Evolutionary conservation across 208 protist species (phyloP).

Genomic region (Trypanosoma mega): DNA sequence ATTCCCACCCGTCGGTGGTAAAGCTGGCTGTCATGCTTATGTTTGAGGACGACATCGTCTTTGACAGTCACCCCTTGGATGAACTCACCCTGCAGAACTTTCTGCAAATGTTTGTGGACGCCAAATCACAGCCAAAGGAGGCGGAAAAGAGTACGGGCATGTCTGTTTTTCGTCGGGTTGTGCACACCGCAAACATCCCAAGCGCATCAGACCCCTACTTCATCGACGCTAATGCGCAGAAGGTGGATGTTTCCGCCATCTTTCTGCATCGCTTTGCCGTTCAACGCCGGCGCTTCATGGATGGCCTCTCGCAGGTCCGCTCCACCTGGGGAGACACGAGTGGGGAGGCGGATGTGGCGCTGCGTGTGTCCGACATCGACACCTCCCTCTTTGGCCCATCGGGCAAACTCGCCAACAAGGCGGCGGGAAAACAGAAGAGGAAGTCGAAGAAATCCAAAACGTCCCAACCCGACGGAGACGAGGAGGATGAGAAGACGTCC

Average conservation of each 20-base stretch:
- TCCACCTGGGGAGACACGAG: slow-evolving; percentile 85
- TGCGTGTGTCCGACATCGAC: slow-evolving; percentile 70
- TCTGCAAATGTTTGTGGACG: slow-evolving; percentile 89
- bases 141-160: slow-evolving; percentile 45
- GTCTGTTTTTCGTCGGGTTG: slow-evolving; percentile 74
- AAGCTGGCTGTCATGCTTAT: slow-evolving; percentile 84
- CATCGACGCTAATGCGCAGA: slow-evolving; percentile 72
- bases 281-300: slow-evolving; percentile 84
- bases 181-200: slow-evolving; percentile 66
- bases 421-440: slow-evolving; percentile 10
- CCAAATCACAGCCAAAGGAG: slow-evolving; percentile 46
- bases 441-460: slow-evolving; percentile 2
- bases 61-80: slow-evolving; percentile 89
- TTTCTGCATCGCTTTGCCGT: slow-evolving; percentile 91
- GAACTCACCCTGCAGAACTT: slow-evolving; percentile 88
- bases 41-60: slow-evolving; percentile 85
- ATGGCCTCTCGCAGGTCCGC: slow-evolving; percentile 75
- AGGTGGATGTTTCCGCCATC: slow-evolving; percentile 82
- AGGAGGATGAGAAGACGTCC: neutral
- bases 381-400: slow-evolving; percentile 78
- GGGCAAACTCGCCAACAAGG: slow-evolving; percentile 34
- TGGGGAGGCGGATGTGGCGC: slow-evolving; percentile 76
- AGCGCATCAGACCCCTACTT: slow-evolving; percentile 89
- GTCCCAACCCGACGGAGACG: slow-evolving; percentile 32
- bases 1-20: slow-evolving; percentile 90